Evolutionary conservation across 345 rosid species (phyloP).

Genomic region (Eucalyptus virginea): DNA sequence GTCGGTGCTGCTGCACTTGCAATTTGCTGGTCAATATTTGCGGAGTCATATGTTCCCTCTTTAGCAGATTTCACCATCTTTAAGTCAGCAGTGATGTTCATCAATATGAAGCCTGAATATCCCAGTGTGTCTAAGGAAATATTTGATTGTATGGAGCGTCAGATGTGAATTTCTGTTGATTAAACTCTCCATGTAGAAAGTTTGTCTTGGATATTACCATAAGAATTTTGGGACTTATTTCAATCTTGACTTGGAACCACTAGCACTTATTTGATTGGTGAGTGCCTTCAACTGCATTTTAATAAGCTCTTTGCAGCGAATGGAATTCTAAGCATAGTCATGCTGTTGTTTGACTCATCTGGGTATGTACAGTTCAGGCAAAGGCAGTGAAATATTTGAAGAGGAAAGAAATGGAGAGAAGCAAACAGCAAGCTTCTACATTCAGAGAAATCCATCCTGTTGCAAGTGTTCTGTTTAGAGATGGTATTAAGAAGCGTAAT

Average conservation of each 20-base stretch:
- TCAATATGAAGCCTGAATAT: not conserved
- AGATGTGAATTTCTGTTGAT: not conserved
- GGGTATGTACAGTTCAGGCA: conserved; percentile 43
- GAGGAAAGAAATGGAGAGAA: conserved; percentile 25
- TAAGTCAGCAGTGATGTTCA: not conserved
- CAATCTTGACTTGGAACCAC: not conserved
- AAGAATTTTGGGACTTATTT: not conserved
- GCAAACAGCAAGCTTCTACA: conserved; percentile 3
- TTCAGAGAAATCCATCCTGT: conserved; percentile 2
- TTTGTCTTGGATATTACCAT: not conserved
- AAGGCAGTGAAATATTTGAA: conserved; percentile 57
- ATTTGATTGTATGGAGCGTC: not conserved
- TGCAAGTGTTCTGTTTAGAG: conserved; percentile 51
- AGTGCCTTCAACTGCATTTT: not conserved
- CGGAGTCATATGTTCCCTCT: not conserved
- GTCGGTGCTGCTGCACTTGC: not conserved
- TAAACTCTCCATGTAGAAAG: not conserved
- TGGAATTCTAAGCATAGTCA: not conserved
- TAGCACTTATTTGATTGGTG: not conserved
- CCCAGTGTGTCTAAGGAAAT: not conserved
- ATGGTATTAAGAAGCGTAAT: conserved; percentile 63
- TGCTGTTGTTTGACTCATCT: not conserved
- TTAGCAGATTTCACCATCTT: not conserved
- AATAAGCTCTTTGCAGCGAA: not conserved
- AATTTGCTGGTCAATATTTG: not conserved